These are phyloP conservation scores for Candida namnaoensis DNA, from an alignment of 805 yeast genomes.

Conservation along the genomic window DNA sequence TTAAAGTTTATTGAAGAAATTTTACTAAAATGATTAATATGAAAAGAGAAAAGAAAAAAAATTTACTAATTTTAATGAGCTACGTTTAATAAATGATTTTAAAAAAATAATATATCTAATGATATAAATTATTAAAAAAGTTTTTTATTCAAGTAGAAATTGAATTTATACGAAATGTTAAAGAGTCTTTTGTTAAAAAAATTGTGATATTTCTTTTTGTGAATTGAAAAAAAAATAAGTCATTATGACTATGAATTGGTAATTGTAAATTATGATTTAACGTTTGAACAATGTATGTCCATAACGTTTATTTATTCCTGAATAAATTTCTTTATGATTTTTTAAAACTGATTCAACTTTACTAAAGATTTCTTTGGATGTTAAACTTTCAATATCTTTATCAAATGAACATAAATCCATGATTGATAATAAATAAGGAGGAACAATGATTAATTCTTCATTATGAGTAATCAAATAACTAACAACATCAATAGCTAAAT, in stretches of 20 bases:
- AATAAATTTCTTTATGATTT: conserved; percentile 10
- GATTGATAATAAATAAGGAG: conserved; percentile 48
- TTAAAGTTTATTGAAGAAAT: conserved; percentile 3
- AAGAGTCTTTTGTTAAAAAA: too few species aligned
- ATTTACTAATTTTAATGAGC: too few species aligned
- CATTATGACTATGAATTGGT: too few species aligned
- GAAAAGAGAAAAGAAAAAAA: background rate
- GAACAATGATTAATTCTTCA: conserved; percentile 72
- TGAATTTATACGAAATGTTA: too few species aligned
- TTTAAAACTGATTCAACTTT: conserved; percentile 21
- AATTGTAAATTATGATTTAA: background rate
- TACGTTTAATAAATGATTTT: too few species aligned
- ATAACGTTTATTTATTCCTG: background rate
- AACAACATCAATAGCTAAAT: conserved; percentile 86
- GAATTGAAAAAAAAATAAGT: too few species aligned
- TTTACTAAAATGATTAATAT: background rate
- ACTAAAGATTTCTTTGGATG: conserved; percentile 31
- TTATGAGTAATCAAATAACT: conserved; percentile 75
- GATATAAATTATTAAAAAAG: too few species aligned
- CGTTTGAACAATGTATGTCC: conserved; percentile 5
- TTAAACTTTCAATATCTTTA: conserved; percentile 9
- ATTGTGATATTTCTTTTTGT: too few species aligned
- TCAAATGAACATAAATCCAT: conserved; percentile 20
- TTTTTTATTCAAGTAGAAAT: too few species aligned
- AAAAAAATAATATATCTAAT: too few species aligned